These are phyloP conservation scores for Cystobasidium tubakii DNA, from an alignment of 768 basidiomycete genomes.

Conservation along the genomic window DNA sequence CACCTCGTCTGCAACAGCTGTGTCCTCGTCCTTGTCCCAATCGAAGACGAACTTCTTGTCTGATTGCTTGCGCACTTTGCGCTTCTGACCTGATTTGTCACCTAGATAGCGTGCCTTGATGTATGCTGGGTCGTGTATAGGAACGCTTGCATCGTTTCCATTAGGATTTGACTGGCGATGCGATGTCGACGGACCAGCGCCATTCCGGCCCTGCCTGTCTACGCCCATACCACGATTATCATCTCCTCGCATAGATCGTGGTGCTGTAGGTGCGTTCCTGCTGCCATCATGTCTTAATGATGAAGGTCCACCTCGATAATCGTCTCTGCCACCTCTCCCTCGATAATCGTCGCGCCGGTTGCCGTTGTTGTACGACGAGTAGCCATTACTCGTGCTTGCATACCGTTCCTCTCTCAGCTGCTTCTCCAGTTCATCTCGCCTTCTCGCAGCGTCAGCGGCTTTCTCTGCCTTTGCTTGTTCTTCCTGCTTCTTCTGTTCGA, in stretches of 20 bases:
- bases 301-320: neutral
- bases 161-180: neutral
- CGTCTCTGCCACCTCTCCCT: neutral
- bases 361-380: neutral
- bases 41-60: conserved; percentile 99
- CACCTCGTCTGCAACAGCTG: conserved; percentile 54
- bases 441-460: neutral
- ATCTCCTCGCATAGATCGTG: conserved; percentile 8
- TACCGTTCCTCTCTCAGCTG: neutral
- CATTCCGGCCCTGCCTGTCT: neutral
- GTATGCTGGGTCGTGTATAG: conserved; percentile 57
- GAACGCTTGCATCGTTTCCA: conserved; percentile 47
- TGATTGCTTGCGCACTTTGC: conserved; percentile 87
- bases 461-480: neutral
- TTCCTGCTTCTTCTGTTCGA: conserved; percentile 9
- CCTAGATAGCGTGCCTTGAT: conserved; percentile 92
- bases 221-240: neutral
- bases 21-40: conserved; percentile 96
- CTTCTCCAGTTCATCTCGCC: conserved; percentile 17
- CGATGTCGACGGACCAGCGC: neutral
- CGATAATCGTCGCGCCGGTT: neutral
- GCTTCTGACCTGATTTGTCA: conserved; percentile 77
- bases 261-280: neutral
- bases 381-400: conserved; percentile 6
- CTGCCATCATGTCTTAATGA: neutral